Percentiles rank a stretch among this genome's conserved stretches.
Evolutionary conservation across 768 basidiomycete genomes (phyloP).

Genomic region (Gyrodon lividus): DNA sequence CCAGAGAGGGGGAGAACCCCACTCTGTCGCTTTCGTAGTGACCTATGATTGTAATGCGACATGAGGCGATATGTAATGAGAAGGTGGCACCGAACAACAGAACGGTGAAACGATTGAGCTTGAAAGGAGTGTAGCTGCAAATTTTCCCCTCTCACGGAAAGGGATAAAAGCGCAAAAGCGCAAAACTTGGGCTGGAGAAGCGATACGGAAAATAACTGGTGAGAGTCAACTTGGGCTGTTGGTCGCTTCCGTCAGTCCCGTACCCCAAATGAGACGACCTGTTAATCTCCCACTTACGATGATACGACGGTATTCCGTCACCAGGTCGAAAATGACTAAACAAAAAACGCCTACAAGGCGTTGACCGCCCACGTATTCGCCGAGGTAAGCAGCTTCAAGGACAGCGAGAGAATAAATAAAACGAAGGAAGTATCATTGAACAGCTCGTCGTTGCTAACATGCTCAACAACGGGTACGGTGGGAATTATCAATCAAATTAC

Average conservation of each 20-base stretch:
- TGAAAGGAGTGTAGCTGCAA: slow-evolving; percentile 20
- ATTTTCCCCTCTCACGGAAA: slow-evolving; percentile 21
- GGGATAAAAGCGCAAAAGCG: slow-evolving; percentile 11
- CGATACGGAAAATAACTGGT: not conserved
- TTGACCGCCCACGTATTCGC: slow-evolving; percentile 2
- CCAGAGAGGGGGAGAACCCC: slow-evolving; percentile 16
- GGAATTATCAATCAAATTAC: not conserved
- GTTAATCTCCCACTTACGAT: slow-evolving; percentile 13
- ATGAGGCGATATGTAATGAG: slow-evolving; percentile 9
- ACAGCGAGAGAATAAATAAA: not conserved
- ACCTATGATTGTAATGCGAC: slow-evolving; percentile 10
- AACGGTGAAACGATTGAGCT: slow-evolving; percentile 3
- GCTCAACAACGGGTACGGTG: not conserved
- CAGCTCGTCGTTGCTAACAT: not conserved
- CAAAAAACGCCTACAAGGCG: slow-evolving; percentile 4
- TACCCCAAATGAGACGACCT: not conserved
- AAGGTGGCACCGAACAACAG: slow-evolving; percentile 3
- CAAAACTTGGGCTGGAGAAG: not conserved
- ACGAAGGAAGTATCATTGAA: not conserved
- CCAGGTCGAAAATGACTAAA: not conserved
- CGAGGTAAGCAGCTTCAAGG: not conserved
- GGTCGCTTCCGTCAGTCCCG: slow-evolving; percentile 22
- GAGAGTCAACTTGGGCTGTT: slow-evolving; percentile 10
- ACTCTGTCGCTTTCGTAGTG: slow-evolving; percentile 15
- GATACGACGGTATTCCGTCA: not conserved